A percentile compares a stretch with the other conserved stretches of the same genome.
phyloP scores from a whole-genome alignment of 2,329 filamentous ascomycete genomes.

The Trichothecium sympodiale region DNA sequence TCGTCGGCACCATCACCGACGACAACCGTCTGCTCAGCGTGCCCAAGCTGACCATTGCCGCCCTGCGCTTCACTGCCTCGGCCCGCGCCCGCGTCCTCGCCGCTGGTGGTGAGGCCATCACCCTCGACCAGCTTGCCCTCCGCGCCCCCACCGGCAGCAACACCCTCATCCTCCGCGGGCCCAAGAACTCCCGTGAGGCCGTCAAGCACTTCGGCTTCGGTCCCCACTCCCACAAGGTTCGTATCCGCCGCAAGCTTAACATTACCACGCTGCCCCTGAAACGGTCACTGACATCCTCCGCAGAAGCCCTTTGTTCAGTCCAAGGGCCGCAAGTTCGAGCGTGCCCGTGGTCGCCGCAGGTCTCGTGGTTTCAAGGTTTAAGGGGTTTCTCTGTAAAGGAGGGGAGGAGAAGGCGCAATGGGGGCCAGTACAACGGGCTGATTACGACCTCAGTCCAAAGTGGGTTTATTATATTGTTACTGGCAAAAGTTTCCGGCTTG shows the following conservation, averaged over 20 bases:
- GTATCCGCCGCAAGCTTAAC: conserved; percentile 10
- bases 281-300: conserved; percentile 20
- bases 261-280: too few relatives aligned
- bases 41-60: conserved; percentile 88
- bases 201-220: conserved; percentile 99
- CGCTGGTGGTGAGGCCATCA: conserved; percentile 90
- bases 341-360: conserved; percentile 94
- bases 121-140: conserved; percentile 93
- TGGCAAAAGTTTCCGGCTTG: conserved; percentile 1
- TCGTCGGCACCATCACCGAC: conserved; percentile 93
- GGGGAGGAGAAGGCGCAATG: too few relatives aligned
- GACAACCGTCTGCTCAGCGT: conserved; percentile 88
- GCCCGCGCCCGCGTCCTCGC: conserved; percentile 88
- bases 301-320: conserved; percentile 94
- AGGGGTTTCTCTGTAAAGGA: conserved; percentile 23
- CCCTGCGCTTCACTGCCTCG: conserved; percentile 92
- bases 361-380: conserved; percentile 99
- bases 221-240: conserved; percentile 92
- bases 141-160: conserved; percentile 92
- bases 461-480: neutral
- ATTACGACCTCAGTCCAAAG: too few relatives aligned
- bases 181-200: conserved; percentile 96
- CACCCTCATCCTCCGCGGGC: conserved; percentile 91
- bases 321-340: conserved; percentile 99
- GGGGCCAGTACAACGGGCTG: too few relatives aligned